Base-by-base conservation (phyloP, 2,329 filamentous ascomycete genomes). In the Fusarium odoratissimum region DNA sequence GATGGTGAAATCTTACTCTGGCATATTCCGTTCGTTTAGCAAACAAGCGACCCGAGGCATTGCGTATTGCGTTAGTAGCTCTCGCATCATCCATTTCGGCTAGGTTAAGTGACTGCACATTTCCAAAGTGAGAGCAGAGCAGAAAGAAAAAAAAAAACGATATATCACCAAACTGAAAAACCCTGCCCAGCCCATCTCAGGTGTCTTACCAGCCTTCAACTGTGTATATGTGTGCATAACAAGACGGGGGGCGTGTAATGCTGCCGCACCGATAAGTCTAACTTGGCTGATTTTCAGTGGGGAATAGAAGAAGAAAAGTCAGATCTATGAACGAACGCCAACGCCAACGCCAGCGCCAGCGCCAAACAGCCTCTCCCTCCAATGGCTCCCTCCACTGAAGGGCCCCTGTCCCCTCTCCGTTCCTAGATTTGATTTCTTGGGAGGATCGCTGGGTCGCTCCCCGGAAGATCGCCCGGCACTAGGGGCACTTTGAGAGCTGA, bases 381-480 rank as follows among this genome's bases (percentile, higher is more conserved):
- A 35, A 25, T 35, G 19, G 52, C 30, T 35, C 30, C n/a, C 45
- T 54, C 60, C 57, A 49, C 66, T 65, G 54, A 31, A 16, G 31
- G n/a, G 30, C 30, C 62, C 21, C 21, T 35, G 37, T 40, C 37
- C 60, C 37, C 38, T 42, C 57, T 41, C 40, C 31, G 71, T 62
- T 66, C 67, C 71, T 71, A 71, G 67, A 56, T 71, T 67, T 67
- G 71, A 56, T 71, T 67, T 67, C 54, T 52, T 49, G 67, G 60
- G 56, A 71, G 67, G 59, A 67, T 72, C 72, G 68, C 45, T 69
- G 68, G 49, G 51, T 69, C 49, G 37, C 60, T 57, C 67, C 63
- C 68, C 55, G 72, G 72, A 72, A 64, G 72, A 75, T 75, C 72
- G 72, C 56, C 65, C 69, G 58, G 69, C 42, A 64, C 69, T 68